phyloP scores from a whole-genome alignment of 441 rosid genomes.

The Populus tomentosa region DNA sequence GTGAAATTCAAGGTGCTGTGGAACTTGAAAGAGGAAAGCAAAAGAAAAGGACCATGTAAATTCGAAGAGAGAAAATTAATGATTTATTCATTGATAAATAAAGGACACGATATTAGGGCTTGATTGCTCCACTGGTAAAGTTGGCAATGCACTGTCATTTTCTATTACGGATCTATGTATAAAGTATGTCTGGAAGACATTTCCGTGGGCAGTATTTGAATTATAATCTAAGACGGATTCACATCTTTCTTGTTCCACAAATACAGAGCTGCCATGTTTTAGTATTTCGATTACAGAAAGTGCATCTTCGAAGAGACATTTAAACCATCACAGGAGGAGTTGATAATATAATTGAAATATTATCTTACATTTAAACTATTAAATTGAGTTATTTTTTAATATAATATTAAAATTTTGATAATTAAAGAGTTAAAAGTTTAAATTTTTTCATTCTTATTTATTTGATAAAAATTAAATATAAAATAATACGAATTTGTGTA shows the following conservation, averaged over 20 bases:
- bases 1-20: constrained; percentile 8
- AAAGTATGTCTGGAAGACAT: constrained; percentile 39
- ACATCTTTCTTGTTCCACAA: constrained; percentile 6
- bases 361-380: no score
- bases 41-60: constrained; percentile 6
- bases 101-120: constrained; percentile 30
- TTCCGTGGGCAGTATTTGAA: constrained; percentile 45
- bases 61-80: neutral
- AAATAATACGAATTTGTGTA: no score
- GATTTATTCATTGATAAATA: constrained; percentile 4
- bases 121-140: constrained; percentile 16
- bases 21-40: neutral
- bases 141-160: constrained; percentile 47
- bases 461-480: no score
- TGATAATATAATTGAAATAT: no score
- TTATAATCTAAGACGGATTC: constrained; percentile 3
- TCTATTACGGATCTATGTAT: constrained; percentile 39
- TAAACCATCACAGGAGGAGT: neutral
- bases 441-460: rapidly evolving
- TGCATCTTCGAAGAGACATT: neutral
- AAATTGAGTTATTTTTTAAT: no score
- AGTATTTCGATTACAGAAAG: neutral
- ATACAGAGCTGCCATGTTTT: constrained; percentile 19
- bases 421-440: no score
- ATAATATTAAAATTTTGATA: no score